A percentile compares a stretch with the other conserved stretches of the same genome.
Conservation (phyloP, 2,329 filamentous ascomycete genomes). For the Colletotrichum sp. region DNA sequence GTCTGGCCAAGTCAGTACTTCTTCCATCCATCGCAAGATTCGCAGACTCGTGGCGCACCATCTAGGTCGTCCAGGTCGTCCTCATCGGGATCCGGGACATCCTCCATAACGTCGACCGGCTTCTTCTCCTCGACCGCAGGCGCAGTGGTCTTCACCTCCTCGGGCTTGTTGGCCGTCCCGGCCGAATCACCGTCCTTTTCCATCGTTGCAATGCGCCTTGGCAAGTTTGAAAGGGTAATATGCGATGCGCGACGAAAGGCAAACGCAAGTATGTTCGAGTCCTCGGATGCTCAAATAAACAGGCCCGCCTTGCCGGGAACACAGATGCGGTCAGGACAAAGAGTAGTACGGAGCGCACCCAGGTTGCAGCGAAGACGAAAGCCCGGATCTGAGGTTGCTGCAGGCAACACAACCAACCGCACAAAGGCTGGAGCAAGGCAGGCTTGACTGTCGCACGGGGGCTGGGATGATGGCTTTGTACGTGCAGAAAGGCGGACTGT, state of each 20-base stretch:
- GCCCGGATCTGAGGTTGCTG: neutral
- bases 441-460: neutral
- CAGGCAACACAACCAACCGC: neutral
- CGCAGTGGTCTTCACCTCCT: constrained; percentile 20
- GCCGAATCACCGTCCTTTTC: constrained; percentile 14
- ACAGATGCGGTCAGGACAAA: neutral
- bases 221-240: neutral
- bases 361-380: neutral
- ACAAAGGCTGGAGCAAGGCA: neutral
- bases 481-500: constrained; percentile 17
- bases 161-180: neutral
- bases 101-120: constrained; percentile 42
- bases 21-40: neutral
- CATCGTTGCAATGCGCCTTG: neutral
- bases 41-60: constrained; percentile 52
- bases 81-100: constrained; percentile 88
- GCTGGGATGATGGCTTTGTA: constrained; percentile 16
- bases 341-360: neutral
- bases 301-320: neutral
- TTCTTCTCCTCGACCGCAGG: constrained; percentile 25
- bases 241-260: neutral
- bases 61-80: constrained; percentile 93
- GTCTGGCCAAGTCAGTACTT: constrained; percentile 56
- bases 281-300: neutral
- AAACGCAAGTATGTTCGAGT: neutral